Evolutionary conservation across 805 yeast species (phyloP).

Genomic region (Starmerella davenportii): DNA sequence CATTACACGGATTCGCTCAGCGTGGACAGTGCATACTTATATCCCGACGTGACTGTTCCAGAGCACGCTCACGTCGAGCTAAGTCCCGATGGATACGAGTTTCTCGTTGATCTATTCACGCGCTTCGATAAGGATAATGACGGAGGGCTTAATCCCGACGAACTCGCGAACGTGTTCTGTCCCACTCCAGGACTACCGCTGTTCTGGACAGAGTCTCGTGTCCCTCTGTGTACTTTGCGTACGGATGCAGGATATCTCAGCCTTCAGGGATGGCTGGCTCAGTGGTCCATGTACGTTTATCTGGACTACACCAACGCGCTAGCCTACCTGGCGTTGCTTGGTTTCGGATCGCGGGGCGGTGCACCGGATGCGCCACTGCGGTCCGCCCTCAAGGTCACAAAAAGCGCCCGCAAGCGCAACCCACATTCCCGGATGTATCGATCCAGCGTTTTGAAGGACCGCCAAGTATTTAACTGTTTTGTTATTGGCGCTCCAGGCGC

Average conservation of each 20-base stretch:
- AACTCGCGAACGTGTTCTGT: constrained; percentile 47
- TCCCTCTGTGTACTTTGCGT: constrained; percentile 75
- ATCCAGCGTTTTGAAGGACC: constrained; percentile 44
- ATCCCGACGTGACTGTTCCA: constrained; percentile 62
- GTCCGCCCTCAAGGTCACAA: constrained; percentile 60
- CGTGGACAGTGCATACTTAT: constrained; percentile 57
- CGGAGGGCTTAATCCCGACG: constrained; percentile 73
- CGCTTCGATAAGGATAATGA: constrained; percentile 88
- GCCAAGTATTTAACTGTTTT: constrained; percentile 84
- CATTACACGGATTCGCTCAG: constrained; percentile 86
- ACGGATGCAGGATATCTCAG: constrained; percentile 83
- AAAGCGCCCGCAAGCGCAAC: constrained; percentile 52
- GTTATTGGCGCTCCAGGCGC: constrained; percentile 69
- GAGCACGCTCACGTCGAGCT: constrained; percentile 67
- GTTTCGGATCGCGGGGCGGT: constrained; percentile 38
- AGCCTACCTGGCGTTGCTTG: constrained; percentile 77
- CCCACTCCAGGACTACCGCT: constrained; percentile 90
- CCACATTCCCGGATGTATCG: constrained; percentile 51
- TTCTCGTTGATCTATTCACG: constrained; percentile 74
- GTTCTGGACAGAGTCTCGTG: constrained; percentile 68
- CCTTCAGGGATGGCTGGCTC: constrained; percentile 96
- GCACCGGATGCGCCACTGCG: constrained; percentile 19
- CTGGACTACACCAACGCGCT: constrained; percentile 68
- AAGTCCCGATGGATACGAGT: constrained; percentile 81
- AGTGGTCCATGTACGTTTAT: constrained; percentile 93